phyloP scores from a whole-genome alignment of 2,329 filamentous ascomycete species.

The Tolypocladium tropicale region DNA sequence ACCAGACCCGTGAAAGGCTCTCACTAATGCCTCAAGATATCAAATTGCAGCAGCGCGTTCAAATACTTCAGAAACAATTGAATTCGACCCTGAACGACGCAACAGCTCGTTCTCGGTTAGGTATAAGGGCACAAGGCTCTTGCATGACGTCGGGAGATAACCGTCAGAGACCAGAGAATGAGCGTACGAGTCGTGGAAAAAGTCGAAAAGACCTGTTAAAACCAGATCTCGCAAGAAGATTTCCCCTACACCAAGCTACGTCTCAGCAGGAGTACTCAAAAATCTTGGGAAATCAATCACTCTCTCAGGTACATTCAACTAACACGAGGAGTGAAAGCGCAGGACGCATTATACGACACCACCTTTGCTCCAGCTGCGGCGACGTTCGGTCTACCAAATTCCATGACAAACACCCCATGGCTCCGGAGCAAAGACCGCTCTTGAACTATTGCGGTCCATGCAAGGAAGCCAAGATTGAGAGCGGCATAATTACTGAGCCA shows the following conservation, averaged over 20 bases:
- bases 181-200: not conserved
- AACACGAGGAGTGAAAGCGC: constrained; percentile 10
- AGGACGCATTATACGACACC: constrained; percentile 11
- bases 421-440: constrained; percentile 10
- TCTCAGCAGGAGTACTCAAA: not conserved
- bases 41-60: constrained; percentile 12
- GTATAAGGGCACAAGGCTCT: not conserved
- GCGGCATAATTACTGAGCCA: constrained; percentile 8
- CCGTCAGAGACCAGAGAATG: not conserved
- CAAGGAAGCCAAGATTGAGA: constrained; percentile 13
- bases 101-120: constrained; percentile 3
- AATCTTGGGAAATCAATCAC: not conserved
- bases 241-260: not conserved
- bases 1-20: constrained; percentile 14
- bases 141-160: not conserved
- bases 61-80: constrained; percentile 17
- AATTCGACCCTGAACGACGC: constrained; percentile 18
- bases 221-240: not conserved
- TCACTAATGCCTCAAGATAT: constrained; percentile 11
- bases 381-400: constrained; percentile 22
- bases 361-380: constrained; percentile 27
- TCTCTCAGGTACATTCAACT: not conserved
- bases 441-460: constrained; percentile 26
- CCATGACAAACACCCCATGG: constrained; percentile 22
- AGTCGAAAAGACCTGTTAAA: not conserved